Evolutionary conservation across 1,139 yeast species (phyloP).

Genomic region (Yamadazyma trypodendri): DNA sequence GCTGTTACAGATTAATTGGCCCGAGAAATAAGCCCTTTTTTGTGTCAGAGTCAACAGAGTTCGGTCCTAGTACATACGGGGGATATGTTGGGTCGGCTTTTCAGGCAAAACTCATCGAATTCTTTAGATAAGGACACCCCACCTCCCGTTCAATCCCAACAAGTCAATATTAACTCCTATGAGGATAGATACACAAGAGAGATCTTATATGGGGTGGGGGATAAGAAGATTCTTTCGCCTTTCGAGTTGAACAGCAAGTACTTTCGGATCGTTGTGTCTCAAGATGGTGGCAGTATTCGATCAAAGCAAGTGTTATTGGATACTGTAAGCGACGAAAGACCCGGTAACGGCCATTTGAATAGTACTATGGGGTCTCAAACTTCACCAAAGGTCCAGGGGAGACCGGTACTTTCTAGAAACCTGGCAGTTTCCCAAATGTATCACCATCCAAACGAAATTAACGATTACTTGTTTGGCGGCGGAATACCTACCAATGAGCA

Average conservation of each 20-base stretch:
- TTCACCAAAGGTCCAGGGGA: slow-evolving; percentile 3
- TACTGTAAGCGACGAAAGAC: slow-evolving; percentile 27
- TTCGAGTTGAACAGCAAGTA: slow-evolving; percentile 31
- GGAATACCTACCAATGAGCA: slow-evolving; percentile 53
- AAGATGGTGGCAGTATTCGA: slow-evolving; percentile 52
- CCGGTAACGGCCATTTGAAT: background rate
- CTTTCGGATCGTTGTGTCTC: slow-evolving; percentile 48
- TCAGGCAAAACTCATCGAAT: slow-evolving; percentile 22
- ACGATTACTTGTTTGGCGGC: slow-evolving; percentile 57
- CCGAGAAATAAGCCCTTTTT: too few relatives aligned
- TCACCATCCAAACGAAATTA: slow-evolving; percentile 45
- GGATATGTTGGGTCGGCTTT: slow-evolving; percentile 30
- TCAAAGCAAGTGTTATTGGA: slow-evolving; percentile 51
- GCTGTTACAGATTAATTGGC: too few relatives aligned
- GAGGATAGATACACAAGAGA: slow-evolving; percentile 46
- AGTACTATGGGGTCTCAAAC: background rate
- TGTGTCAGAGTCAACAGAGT: too few relatives aligned
- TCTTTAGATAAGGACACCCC: slow-evolving; percentile 13
- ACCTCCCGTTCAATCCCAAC: slow-evolving; percentile 17
- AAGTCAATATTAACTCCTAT: slow-evolving; percentile 22
- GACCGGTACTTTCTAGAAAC: slow-evolving; percentile 10
- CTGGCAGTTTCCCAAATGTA: slow-evolving; percentile 26
- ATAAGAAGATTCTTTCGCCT: slow-evolving; percentile 28
- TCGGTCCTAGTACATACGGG: too few relatives aligned
- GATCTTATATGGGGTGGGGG: slow-evolving; percentile 42